These are phyloP conservation scores for Bryoerythrophyllum caledonicum DNA, from an alignment of 225 moss, liverwort and hornwort species.

Conservation along the genomic window DNA sequence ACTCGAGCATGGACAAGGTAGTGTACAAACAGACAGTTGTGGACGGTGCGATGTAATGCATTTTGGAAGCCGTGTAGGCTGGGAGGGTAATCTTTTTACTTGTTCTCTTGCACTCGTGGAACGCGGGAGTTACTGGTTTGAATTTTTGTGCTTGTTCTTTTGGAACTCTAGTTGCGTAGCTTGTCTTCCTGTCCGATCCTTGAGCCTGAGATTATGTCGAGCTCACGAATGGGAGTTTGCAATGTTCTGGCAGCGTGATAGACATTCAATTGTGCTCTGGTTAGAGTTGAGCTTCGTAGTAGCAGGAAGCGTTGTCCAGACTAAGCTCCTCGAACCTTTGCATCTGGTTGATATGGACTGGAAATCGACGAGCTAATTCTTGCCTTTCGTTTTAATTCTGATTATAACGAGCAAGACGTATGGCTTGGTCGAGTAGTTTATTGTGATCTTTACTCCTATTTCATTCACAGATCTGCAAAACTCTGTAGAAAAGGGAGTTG, in stretches of 20 bases:
- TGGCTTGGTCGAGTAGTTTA: constrained; percentile 23
- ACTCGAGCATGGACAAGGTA: constrained; percentile 57
- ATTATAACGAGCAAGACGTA: background rate
- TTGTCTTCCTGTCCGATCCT: constrained; percentile 7
- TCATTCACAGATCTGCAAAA: background rate
- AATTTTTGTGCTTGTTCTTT: constrained; percentile 6
- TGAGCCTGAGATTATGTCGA: constrained; percentile 4
- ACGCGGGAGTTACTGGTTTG: constrained; percentile 13
- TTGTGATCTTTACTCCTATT: background rate
- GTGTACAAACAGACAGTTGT: constrained; percentile 24
- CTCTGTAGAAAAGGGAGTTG: constrained; percentile 7
- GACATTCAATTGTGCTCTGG: constrained; percentile 15
- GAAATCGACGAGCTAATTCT: constrained; percentile 10
- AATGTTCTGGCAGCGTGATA: constrained; percentile 4
- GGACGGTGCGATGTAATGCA: constrained; percentile 31
- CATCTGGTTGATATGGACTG: constrained; percentile 22
- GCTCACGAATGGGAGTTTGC: constrained; percentile 13
- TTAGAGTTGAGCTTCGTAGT: constrained; percentile 11
- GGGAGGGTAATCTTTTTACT: constrained; percentile 1
- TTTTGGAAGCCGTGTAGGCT: constrained; percentile 18
- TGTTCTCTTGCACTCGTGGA: constrained; percentile 13
- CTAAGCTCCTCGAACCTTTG: constrained; percentile 13
- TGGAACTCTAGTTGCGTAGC: constrained; percentile 8
- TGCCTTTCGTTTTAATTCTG: background rate
- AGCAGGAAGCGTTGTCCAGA: constrained; percentile 5